A percentile compares a stretch with the other conserved stretches of the same genome.
These are phyloP conservation scores for Pythium aquatile DNA, from an alignment of 352 stramenopile genomes.

Conservation along the genomic window DNA sequence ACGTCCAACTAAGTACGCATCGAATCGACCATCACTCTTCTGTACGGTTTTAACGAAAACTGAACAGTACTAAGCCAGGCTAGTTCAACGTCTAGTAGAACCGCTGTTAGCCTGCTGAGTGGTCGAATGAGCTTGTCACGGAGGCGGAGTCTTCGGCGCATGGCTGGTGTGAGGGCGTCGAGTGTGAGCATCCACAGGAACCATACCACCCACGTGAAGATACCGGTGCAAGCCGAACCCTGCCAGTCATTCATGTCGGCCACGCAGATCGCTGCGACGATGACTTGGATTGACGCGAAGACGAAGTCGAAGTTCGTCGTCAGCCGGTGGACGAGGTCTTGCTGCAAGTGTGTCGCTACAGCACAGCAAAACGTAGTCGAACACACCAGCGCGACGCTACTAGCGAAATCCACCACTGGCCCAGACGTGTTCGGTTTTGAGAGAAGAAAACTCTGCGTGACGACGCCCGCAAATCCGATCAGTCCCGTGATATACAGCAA, in stretches of 20 bases:
- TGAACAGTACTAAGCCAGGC: background rate
- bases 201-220: background rate
- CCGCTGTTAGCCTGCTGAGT: too few relatives aligned
- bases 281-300: background rate
- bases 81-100: background rate
- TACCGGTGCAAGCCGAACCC: background rate
- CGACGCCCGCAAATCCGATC: background rate
- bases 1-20: too few relatives aligned
- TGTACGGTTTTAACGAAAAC: too few relatives aligned
- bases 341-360: background rate
- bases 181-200: background rate
- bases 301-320: background rate
- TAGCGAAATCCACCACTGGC: background rate
- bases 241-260: background rate
- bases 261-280: background rate
- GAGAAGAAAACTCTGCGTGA: background rate
- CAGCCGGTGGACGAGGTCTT: background rate
- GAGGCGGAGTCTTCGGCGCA: background rate
- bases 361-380: conserved; percentile 1
- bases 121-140: background rate
- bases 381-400: background rate
- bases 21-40: too few relatives aligned
- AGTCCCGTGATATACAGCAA: background rate
- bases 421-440: background rate
- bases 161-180: background rate